Evolutionary conservation across 2,329 filamentous ascomycete genomes (phyloP).

Genomic region (Trichoderma pleuroti): DNA sequence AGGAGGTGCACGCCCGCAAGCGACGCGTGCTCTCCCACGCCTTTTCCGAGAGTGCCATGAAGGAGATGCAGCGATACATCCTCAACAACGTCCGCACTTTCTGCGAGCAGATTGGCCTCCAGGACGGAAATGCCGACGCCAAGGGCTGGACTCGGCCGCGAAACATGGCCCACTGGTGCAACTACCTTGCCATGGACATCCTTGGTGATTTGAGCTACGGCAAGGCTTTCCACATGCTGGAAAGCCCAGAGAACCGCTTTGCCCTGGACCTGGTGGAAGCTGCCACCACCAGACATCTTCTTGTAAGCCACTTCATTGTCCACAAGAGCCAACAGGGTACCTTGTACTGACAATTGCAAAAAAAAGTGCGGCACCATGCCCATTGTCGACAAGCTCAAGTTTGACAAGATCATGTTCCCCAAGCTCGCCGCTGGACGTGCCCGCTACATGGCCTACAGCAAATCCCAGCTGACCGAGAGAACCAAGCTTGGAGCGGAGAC

Average conservation of each 20-base stretch:
- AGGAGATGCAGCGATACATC: slow-evolving; percentile 66
- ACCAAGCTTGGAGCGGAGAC: slow-evolving; percentile 63
- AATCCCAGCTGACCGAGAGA: slow-evolving; percentile 61
- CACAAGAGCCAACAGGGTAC: neutral
- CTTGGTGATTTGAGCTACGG: slow-evolving; percentile 59
- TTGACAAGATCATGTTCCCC: slow-evolving; percentile 66
- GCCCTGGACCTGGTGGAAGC: slow-evolving; percentile 64
- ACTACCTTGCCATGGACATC: slow-evolving; percentile 61
- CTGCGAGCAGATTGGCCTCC: slow-evolving; percentile 53
- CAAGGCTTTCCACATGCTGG: slow-evolving; percentile 61
- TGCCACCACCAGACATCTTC: slow-evolving; percentile 65
- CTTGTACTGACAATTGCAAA: slow-evolving; percentile 1
- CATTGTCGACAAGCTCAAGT: slow-evolving; percentile 59
- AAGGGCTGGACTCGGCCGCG: slow-evolving; percentile 57
- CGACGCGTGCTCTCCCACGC: slow-evolving; percentile 68
- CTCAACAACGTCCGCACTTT: slow-evolving; percentile 64
- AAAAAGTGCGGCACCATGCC: slow-evolving; percentile 67
- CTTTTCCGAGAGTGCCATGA: slow-evolving; percentile 64
- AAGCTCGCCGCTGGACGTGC: slow-evolving; percentile 63
- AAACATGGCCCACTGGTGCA: slow-evolving; percentile 63
- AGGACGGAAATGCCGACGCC: slow-evolving; percentile 39
- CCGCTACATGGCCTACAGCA: slow-evolving; percentile 69
- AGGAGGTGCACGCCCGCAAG: slow-evolving; percentile 66
- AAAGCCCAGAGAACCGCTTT: slow-evolving; percentile 58
- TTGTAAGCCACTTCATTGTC: slow-evolving; percentile 46